Conservation (phyloP, 1,284 basidiomycete genomes). For the Caloboletus firmus region DNA sequence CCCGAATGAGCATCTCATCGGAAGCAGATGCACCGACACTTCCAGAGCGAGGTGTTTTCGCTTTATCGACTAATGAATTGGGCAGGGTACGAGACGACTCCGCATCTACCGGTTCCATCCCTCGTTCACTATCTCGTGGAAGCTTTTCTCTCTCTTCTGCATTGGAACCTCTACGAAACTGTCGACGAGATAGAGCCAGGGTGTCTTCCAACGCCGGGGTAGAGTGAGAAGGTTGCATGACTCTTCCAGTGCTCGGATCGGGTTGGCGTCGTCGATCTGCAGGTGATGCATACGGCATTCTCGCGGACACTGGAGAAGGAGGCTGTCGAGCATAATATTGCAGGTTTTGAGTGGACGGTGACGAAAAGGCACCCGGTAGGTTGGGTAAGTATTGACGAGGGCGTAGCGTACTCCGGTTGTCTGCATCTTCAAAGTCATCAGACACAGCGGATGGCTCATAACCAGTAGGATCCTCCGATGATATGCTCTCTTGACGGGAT, state of each 20-base stretch:
- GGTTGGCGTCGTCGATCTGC: conserved; percentile 30
- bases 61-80: conserved; percentile 19
- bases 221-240: conserved; percentile 30
- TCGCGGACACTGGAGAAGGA: conserved; percentile 32
- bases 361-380: conserved; percentile 33
- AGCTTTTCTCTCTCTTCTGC: conserved; percentile 28
- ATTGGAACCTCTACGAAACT: conserved; percentile 30
- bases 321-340: conserved; percentile 31
- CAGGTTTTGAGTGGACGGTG: conserved; percentile 32
- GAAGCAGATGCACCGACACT: conserved; percentile 17
- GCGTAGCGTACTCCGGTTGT: conserved; percentile 45
- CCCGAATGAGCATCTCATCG: conserved; percentile 23
- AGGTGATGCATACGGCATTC: conserved; percentile 28
- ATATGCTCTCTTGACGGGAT: conserved; percentile 66
- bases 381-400: conserved; percentile 38
- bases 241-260: conserved; percentile 19
- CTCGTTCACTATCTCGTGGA: conserved; percentile 30
- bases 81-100: conserved; percentile 20
- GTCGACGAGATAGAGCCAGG: conserved; percentile 20
- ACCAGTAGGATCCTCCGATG: conserved; percentile 64
- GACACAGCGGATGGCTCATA: conserved; percentile 64
- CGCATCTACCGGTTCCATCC: conserved; percentile 17
- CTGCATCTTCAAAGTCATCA: conserved; percentile 62
- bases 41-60: conserved; percentile 18
- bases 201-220: conserved; percentile 31